phyloP scores from a whole-genome alignment of 768 basidiomycete species.

The Polyporus arcularius region DNA sequence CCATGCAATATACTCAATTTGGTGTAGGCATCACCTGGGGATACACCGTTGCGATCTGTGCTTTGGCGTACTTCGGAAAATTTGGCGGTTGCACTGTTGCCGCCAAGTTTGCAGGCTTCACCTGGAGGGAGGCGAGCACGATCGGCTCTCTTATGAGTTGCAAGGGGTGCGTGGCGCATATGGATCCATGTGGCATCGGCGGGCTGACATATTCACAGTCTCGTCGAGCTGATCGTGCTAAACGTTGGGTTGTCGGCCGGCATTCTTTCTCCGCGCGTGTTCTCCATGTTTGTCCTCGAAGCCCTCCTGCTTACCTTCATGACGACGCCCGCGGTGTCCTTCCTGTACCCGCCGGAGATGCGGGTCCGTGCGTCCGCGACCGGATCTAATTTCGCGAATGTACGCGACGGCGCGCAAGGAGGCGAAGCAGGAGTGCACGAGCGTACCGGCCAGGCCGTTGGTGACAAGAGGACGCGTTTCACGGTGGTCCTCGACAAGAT shows the following conservation, averaged over 20 bases:
- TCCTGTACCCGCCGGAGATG: slow-evolving; percentile 64
- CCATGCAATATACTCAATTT: not conserved
- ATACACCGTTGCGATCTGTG: slow-evolving; percentile 78
- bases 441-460: slow-evolving; percentile 9
- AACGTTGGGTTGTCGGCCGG: slow-evolving; percentile 87
- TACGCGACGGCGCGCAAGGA: slow-evolving; percentile 39
- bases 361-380: slow-evolving; percentile 51
- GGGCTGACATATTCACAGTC: slow-evolving; percentile 36
- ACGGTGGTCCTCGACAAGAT: slow-evolving; percentile 88
- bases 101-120: slow-evolving; percentile 68
- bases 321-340: slow-evolving; percentile 74
- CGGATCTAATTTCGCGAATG: slow-evolving; percentile 49
- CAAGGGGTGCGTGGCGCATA: slow-evolving; percentile 66
- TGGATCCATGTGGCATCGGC: not conserved
- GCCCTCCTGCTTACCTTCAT: slow-evolving; percentile 82
- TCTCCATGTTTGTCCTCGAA: slow-evolving; percentile 95
- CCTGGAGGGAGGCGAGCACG: slow-evolving; percentile 76
- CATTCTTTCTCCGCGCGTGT: slow-evolving; percentile 71
- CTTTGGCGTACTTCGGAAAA: slow-evolving; percentile 83
- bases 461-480: slow-evolving; percentile 58
- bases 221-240: slow-evolving; percentile 93
- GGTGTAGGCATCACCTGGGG: slow-evolving; percentile 77
- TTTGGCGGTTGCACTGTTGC: slow-evolving; percentile 82
- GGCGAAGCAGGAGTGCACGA: slow-evolving; percentile 10
- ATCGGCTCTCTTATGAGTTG: slow-evolving; percentile 95